Evolutionary conservation across 1,284 basidiomycete genomes (phyloP), one percentile per base, ranked within the genome.

Genomic region (Bondarzewia mesenterica): DNA sequence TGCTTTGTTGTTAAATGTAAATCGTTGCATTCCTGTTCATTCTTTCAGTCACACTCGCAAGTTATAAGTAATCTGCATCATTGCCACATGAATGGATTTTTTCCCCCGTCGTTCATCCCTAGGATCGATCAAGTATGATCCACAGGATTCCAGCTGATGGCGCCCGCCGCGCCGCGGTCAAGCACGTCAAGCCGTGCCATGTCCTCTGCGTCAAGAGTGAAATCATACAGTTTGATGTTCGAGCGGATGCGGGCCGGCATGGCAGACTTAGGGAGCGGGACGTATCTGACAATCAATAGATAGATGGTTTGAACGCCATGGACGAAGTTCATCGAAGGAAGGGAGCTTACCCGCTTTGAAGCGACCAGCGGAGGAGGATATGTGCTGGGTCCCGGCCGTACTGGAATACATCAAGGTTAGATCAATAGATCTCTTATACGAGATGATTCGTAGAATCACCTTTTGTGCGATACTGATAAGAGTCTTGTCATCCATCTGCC

Each of bases 281-380:
- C 72, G 60, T 73, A 88, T 82, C 46, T 47, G 10, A 2, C 35
- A n/a, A 36, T n/a, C 37, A 15, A 21, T 6, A 21, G 44, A 18
- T n/a, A 10, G 14, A 4, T 20, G 14, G 29, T n/a, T 7, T 22
- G 16, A 41, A 7, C 8, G 26, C 12, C 14, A 35, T 15, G 8
- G 45, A 4, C 8, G 18, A 23, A 27, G 42, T 5, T 5, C 10
- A 12, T 16, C 15, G 26, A 25, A 26, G 15, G 20, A 3, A 8
- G 6, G n/a, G n/a, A 25, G 18, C 29, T 21, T 21, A 47, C 46
- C 85, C 85, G 60, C 80, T 81, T 62, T 93, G 90, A 41, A 93
- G 66, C 42, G 84, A 89, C 89, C 89, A 93, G 12, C 90, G 75
- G 50, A 93, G 66, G 25, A 93, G 72, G 43, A 93, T 73, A 58